Percentiles rank a stretch among this genome's conserved stretches.
phyloP scores from a whole-genome alignment of 2,329 filamentous ascomycete genomes.

The Penicillium sp. region DNA sequence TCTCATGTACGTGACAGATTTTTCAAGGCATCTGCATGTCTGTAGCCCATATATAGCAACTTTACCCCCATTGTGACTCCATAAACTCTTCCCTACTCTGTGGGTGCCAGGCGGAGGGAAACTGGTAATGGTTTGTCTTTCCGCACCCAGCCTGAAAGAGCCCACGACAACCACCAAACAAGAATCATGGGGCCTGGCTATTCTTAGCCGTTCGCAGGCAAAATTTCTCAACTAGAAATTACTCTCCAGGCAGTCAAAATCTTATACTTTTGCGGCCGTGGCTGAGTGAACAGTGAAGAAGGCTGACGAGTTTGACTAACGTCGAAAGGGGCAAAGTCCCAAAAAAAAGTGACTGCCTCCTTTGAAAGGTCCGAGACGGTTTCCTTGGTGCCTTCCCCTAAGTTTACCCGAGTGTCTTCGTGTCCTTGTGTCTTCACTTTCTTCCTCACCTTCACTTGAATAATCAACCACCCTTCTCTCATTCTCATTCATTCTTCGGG shows the following conservation, averaged over 20 bases:
- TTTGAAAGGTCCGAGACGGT: neutral
- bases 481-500: neutral
- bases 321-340: slow-evolving; percentile 13
- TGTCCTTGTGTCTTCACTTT: neutral
- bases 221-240: neutral
- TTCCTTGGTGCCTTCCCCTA: neutral
- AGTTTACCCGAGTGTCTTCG: neutral
- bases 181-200: slow-evolving; percentile 1
- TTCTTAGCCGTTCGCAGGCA: slow-evolving; percentile 4
- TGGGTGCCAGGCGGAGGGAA: too few relatives aligned
- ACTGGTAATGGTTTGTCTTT: neutral
- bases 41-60: neutral
- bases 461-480: neutral
- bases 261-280: neutral
- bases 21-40: neutral
- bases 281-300: neutral
- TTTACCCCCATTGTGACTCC: neutral
- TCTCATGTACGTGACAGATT: neutral
- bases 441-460: neutral
- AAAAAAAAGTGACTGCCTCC: slow-evolving; percentile 11
- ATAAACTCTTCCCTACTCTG: neutral
- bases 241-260: neutral
- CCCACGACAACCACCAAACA: neutral
- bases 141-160: slow-evolving; percentile 2
- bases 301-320: slow-evolving; percentile 4